Base-by-base conservation (phyloP, 2,329 filamentous ascomycete genomes). In the Arthrinium phaeospermum region DNA sequence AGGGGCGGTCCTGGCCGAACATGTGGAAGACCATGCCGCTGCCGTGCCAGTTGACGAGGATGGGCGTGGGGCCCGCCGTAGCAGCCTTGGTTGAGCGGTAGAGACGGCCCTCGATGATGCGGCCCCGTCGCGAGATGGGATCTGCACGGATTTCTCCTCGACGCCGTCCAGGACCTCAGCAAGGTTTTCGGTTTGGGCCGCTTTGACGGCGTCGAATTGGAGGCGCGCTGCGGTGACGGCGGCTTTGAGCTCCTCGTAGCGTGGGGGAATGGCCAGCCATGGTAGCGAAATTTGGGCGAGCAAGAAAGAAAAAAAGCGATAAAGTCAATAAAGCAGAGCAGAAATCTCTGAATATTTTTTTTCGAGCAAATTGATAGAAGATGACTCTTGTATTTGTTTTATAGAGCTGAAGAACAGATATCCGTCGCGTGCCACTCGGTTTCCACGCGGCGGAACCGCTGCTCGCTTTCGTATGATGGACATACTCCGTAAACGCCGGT, bases 11-110 rank as follows among this genome's bases (percentile, higher is more conserved):
- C 77, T 92, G 89, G 4, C 88, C 91, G 4, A 87, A 89, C 67
- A 86, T 85, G 19, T 91, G 91, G 46, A 92, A 81, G 10, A 90
- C 89, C 81, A 91, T 92, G 6, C 91, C 91, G 30, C 91, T 91
- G 34, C 91, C 91, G 77, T 93, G 91, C 76, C 91, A 91, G 79
- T 92, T 91, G 75, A 93, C 85, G 44, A 93, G 84, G 27, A 88
- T 88, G 0, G 90, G 86, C n/a, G 44, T 3, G n/a, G 67, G 67
- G 57, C 57, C 57, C 44, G 41, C 85, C 4, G 67, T 6, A 3
- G n/a, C 45, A 4, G 41, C 41, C 7, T 19, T 12, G 30, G 37
- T 41, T 24, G 41, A 13, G n/a, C 41, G 41, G 67, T 68, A 68
- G n/a, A 68, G 67, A 13, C 67, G 67, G 4, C n/a, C 67, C 19